These are phyloP conservation scores for Neospora caninum DNA, from an alignment of 169 alveolate species.

Conservation along the genomic window DNA sequence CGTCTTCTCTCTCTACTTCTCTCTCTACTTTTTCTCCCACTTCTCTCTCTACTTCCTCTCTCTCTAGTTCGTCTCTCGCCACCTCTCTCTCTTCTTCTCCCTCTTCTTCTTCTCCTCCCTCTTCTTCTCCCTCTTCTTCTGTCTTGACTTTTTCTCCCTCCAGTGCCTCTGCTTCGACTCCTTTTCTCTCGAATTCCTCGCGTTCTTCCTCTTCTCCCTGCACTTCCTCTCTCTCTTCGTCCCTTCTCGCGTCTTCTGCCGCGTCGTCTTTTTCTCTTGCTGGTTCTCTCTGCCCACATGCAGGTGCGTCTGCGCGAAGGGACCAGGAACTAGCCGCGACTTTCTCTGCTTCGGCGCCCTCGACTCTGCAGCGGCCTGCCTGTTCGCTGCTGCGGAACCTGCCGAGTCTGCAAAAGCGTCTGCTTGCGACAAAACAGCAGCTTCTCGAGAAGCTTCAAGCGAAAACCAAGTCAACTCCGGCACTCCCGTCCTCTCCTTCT, in stretches of 20 bases:
- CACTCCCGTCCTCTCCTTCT: not conserved
- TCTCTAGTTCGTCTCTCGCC: not conserved
- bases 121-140: not conserved
- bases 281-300: not conserved
- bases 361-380: not conserved
- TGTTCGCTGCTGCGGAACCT: not conserved
- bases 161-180: not conserved
- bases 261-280: not conserved
- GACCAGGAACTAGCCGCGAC: not conserved
- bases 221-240: not conserved
- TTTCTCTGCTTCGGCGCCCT: not conserved
- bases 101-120: not conserved
- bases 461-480: not conserved
- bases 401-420: not conserved
- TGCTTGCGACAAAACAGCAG: not conserved
- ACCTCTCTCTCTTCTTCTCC: not conserved
- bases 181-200: not conserved
- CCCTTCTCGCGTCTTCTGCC: not conserved
- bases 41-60: not conserved
- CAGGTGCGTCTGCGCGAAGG: not conserved
- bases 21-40: not conserved
- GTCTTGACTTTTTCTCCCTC: not conserved
- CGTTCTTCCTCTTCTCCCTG: not conserved
- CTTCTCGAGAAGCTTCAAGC: not conserved
- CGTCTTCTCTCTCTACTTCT: not conserved